Evolutionary conservation across 306 rosid species (phyloP).

Genomic region (Macrotyloma uniflorum): DNA sequence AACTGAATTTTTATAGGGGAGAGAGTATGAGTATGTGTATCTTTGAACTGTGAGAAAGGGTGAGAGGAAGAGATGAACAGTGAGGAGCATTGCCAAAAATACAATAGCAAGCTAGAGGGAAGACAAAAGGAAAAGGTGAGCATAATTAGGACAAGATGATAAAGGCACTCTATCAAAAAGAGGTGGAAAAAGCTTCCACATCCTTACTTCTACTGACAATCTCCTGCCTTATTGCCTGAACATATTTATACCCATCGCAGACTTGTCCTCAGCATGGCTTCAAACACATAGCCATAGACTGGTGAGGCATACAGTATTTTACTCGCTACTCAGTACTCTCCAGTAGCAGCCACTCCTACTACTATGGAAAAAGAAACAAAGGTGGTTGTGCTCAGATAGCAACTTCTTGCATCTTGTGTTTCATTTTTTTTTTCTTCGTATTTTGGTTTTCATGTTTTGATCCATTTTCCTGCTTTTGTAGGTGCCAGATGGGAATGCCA

Average conservation of each 20-base stretch:
- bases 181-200: constrained; percentile 39
- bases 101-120: constrained; percentile 46
- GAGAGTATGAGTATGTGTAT: background rate
- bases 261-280: constrained; percentile 33
- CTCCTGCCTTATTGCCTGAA: constrained; percentile 51
- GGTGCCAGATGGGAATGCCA: constrained; percentile 23
- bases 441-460: background rate
- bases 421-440: background rate
- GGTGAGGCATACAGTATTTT: constrained; percentile 10
- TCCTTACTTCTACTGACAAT: constrained; percentile 45
- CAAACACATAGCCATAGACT: constrained; percentile 23
- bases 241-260: constrained; percentile 49
- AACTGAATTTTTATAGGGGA: background rate
- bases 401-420: background rate
- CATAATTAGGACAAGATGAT: constrained; percentile 27
- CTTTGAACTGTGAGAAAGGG: background rate
- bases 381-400: background rate
- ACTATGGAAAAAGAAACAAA: constrained; percentile 31
- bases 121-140: constrained; percentile 53
- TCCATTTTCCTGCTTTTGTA: constrained; percentile 25
- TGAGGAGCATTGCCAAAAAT: constrained; percentile 44
- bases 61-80: background rate
- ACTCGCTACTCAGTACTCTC: constrained; percentile 7
- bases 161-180: constrained; percentile 36
- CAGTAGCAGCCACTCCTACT: constrained; percentile 32